A percentile compares a stretch with the other conserved stretches of the same genome.
These are phyloP conservation scores for Drosera capensis DNA, from an alignment of 148 eudicot genomes.

Conservation along the genomic window DNA sequence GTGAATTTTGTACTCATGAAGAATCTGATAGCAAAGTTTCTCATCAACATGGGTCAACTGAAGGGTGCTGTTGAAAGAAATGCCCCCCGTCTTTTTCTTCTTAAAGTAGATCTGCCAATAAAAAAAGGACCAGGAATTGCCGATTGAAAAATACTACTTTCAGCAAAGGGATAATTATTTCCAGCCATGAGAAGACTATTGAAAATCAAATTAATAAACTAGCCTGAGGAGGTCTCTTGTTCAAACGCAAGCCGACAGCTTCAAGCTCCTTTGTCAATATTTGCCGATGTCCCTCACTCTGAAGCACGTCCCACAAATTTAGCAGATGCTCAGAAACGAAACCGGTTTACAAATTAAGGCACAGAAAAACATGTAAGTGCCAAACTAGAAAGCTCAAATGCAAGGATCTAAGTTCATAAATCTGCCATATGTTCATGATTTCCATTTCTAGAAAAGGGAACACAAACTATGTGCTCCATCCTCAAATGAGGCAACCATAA, in stretches of 20 bases:
- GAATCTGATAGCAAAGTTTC: slow-evolving; percentile 97
- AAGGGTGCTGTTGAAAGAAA: slow-evolving; percentile 84
- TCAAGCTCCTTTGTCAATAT: slow-evolving; percentile 95
- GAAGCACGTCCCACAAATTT: slow-evolving; percentile 14
- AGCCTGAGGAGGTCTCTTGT: slow-evolving; percentile 96
- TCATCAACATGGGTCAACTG: slow-evolving; percentile 90
- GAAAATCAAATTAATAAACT: too few species aligned
- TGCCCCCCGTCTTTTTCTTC: slow-evolving; percentile 97
- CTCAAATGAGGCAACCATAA: too few species aligned
- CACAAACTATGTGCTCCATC: too few species aligned
- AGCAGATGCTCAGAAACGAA: too few species aligned
- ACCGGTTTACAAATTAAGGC: too few species aligned
- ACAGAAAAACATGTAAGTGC: too few species aligned
- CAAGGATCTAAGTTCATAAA: too few species aligned
- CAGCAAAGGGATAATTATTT: not conserved
- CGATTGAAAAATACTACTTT: not conserved
- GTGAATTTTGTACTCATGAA: slow-evolving; percentile 96
- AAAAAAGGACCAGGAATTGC: slow-evolving; percentile 5
- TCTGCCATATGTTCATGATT: too few species aligned
- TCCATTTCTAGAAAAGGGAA: too few species aligned
- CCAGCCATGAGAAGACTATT: not conserved
- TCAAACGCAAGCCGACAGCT: slow-evolving; percentile 95
- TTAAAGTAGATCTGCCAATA: slow-evolving; percentile 79
- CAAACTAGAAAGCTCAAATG: too few species aligned
- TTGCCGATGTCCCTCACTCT: slow-evolving; percentile 99